These are phyloP conservation scores for Rhazya stricta DNA, from an alignment of 257 asterid genomes.

Conservation along the genomic window DNA sequence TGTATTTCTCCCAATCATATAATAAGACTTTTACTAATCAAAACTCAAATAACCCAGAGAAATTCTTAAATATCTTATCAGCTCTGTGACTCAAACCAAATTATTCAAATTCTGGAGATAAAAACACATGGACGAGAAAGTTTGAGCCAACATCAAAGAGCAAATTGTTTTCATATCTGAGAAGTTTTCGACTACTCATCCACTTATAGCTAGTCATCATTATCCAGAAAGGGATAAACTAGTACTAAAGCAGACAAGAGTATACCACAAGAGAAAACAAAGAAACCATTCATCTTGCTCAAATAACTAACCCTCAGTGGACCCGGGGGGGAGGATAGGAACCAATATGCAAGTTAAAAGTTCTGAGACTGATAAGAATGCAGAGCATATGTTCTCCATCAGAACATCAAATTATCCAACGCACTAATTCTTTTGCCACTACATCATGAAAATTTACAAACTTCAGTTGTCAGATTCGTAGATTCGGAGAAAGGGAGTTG, in stretches of 20 bases:
- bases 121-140: neutral
- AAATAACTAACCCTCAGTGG: neutral
- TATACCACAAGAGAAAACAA: neutral
- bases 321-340: neutral
- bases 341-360: neutral
- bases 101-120: neutral
- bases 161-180: neutral
- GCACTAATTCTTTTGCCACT: slow-evolving; percentile 10
- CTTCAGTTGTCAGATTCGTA: neutral
- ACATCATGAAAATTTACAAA: neutral
- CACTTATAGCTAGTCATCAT: neutral
- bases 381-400: neutral
- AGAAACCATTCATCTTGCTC: neutral
- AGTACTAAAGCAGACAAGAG: neutral
- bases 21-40: neutral
- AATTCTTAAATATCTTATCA: neutral
- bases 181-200: neutral
- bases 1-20: neutral
- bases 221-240: neutral
- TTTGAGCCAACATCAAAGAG: neutral
- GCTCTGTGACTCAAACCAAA: neutral
- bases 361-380: neutral
- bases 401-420: neutral
- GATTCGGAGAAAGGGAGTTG: neutral
- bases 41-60: slow-evolving; percentile 1